These are phyloP conservation scores for Corchorus capsularis DNA, from an alignment of 345 rosid species.

Conservation along the genomic window DNA sequence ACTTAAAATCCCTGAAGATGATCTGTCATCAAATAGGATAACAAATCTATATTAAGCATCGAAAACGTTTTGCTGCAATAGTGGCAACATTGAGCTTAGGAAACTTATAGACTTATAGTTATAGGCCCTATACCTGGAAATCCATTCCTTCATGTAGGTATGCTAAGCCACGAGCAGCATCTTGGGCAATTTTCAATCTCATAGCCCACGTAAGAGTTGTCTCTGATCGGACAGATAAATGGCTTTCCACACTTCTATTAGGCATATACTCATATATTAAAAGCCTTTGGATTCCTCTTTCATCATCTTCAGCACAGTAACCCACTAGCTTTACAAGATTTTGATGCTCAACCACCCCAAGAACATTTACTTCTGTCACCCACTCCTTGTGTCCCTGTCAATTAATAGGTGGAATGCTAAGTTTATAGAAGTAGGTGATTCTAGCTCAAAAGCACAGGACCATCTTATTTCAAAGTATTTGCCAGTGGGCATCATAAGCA, in stretches of 20 bases:
- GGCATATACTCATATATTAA: slow-evolving; percentile 86
- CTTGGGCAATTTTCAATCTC: slow-evolving; percentile 85
- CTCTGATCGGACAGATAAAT: slow-evolving; percentile 50
- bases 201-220: slow-evolving; percentile 76
- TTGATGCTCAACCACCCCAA: slow-evolving; percentile 82
- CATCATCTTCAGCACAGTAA: slow-evolving; percentile 93
- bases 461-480: slow-evolving; percentile 3
- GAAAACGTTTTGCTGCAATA: no score
- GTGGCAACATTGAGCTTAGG: background rate
- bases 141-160: slow-evolving; percentile 90
- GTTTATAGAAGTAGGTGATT: background rate
- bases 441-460: background rate
- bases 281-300: slow-evolving; percentile 88
- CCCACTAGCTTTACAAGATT: slow-evolving; percentile 89
- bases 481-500: background rate
- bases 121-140: slow-evolving; percentile 59
- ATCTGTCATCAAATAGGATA: slow-evolving; percentile 44
- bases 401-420: slow-evolving; percentile 19
- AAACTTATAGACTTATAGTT: background rate
- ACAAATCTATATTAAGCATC: slow-evolving; percentile 12
- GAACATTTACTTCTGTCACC: slow-evolving; percentile 91
- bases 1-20: slow-evolving; percentile 86
- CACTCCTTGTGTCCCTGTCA: slow-evolving; percentile 91
- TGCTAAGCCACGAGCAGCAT: slow-evolving; percentile 84
- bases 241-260: slow-evolving; percentile 71